These are phyloP conservation scores for Alternaria brassicicola DNA, from an alignment of 2,329 filamentous ascomycete genomes.

Conservation along the genomic window DNA sequence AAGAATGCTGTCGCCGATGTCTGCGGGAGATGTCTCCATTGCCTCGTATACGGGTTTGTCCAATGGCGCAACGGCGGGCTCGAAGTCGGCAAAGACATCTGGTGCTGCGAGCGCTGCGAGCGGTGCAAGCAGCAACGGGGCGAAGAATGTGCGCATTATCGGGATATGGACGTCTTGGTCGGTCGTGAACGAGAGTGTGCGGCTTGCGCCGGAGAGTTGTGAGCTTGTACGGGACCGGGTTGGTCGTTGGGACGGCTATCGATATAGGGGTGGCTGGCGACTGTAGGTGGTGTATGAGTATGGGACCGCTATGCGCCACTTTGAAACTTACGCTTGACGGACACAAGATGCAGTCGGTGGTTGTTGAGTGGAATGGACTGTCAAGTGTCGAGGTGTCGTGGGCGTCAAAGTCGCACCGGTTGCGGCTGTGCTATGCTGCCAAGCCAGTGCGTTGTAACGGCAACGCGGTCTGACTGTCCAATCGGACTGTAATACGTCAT, in stretches of 20 bases:
- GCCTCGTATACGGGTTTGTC: slow-evolving; percentile 30
- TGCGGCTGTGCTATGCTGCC: slow-evolving; percentile 11
- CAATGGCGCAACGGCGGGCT: slow-evolving; percentile 34
- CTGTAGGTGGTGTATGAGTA: not conserved
- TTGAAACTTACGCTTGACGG: not conserved
- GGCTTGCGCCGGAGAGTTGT: slow-evolving; percentile 16
- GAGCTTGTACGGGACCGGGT: slow-evolving; percentile 9
- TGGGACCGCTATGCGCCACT: not conserved
- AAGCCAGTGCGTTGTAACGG: slow-evolving; percentile 13
- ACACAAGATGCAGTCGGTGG: not conserved
- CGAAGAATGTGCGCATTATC: slow-evolving; percentile 39
- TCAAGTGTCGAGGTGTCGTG: slow-evolving; percentile 14
- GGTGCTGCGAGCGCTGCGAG: slow-evolving; percentile 38
- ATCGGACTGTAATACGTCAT: slow-evolving; percentile 3
- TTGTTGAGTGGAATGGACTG: not conserved
- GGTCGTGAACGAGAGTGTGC: slow-evolving; percentile 8
- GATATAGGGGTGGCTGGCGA: slow-evolving; percentile 8
- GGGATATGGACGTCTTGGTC: slow-evolving; percentile 1
- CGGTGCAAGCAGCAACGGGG: slow-evolving; percentile 36
- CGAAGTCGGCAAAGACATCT: slow-evolving; percentile 39
- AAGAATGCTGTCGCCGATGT: slow-evolving; percentile 33
- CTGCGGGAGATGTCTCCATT: slow-evolving; percentile 28
- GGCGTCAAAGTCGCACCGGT: slow-evolving; percentile 11
- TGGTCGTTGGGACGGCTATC: slow-evolving; percentile 8
- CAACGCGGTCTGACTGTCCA: slow-evolving; percentile 5